phyloP scores from a whole-genome alignment of 306 rosid genomes.

The Malus domestica region ASM211411v1 NC_041799.1:12819501-12820000 shows the following conservation, averaged over 20 bases:
- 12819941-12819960: slow-evolving; percentile 36
- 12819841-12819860: slow-evolving; percentile 67
- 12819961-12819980: slow-evolving; percentile 34
- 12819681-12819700: neutral
- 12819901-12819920: slow-evolving; percentile 47
- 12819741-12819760: too few relatives aligned
- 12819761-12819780: neutral
- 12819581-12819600: neutral
- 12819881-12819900: slow-evolving; percentile 37
- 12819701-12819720: neutral
- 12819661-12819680: neutral
- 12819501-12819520: slow-evolving; percentile 61
- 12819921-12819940: slow-evolving; percentile 65
- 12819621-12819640: neutral
- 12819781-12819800: neutral
- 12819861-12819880: slow-evolving; percentile 82
- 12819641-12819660: neutral
- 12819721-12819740: neutral
- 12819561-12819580: neutral
- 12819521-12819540: slow-evolving; percentile 45
- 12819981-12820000: slow-evolving; percentile 7
- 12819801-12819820: slow-evolving; percentile 6
- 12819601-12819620: neutral
- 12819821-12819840: slow-evolving; percentile 20
- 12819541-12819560: slow-evolving; percentile 18